A percentile compares a stretch with the other conserved stretches of the same genome.
These are phyloP conservation scores for Colletotrichum chrysophilum DNA, from an alignment of 2,329 filamentous ascomycete genomes.

Conservation along the genomic window DNA sequence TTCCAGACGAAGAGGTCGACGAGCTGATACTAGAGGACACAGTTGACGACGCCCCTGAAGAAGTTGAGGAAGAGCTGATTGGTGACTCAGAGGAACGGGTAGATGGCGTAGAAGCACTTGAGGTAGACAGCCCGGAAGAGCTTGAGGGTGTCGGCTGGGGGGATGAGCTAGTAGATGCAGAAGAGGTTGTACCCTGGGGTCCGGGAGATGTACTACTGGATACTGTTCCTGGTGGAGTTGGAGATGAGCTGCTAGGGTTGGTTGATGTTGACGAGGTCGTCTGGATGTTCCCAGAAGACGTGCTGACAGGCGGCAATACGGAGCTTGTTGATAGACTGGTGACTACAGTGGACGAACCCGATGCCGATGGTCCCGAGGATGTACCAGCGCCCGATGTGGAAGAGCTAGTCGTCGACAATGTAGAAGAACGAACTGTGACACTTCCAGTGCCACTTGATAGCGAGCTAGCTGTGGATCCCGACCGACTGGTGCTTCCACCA, in stretches of 20 bases:
- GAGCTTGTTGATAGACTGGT: neutral
- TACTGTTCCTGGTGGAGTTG: neutral
- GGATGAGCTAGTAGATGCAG: neutral
- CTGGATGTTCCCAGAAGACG: neutral
- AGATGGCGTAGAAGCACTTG: neutral
- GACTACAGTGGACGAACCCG: accelerated
- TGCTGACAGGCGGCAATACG: neutral
- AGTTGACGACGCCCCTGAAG: neutral
- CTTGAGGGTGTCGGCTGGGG: neutral
- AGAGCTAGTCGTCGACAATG: neutral
- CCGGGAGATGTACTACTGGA: neutral
- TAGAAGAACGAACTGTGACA: neutral
- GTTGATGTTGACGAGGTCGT: neutral
- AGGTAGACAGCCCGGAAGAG: neutral
- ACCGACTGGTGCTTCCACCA: neutral
- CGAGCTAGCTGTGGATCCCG: neutral
- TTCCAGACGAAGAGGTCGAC: neutral
- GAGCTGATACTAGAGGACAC: neutral
- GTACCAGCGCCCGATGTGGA: neutral
- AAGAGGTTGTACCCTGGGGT: neutral
- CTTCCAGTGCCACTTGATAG: neutral
- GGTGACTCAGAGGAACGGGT: no score
- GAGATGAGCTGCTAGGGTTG: neutral
- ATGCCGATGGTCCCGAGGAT: accelerated
- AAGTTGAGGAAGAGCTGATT: neutral